Percentiles rank a stretch among this genome's conserved stretches.
These are phyloP conservation scores for Colletotrichum tanaceti DNA, from an alignment of 2,329 filamentous ascomycete species.

Conservation along the genomic window DNA sequence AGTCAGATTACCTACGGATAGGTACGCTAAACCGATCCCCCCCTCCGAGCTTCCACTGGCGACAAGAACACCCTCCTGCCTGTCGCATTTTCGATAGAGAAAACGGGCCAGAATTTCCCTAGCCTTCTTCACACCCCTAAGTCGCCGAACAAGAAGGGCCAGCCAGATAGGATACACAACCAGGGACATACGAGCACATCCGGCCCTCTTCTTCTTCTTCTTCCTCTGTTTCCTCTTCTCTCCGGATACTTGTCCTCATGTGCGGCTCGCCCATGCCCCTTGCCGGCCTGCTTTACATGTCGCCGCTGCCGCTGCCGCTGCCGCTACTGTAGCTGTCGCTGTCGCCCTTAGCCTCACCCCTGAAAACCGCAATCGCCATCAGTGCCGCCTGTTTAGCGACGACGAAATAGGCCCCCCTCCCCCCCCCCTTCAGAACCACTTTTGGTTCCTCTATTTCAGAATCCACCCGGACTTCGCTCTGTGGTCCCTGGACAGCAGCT, in stretches of 20 bases:
- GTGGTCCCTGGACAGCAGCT: slow-evolving; percentile 25
- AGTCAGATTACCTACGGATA: background rate
- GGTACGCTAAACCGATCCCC: background rate
- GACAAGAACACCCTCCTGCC: background rate
- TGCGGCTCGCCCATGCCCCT: slow-evolving; percentile 32
- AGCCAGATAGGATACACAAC: background rate
- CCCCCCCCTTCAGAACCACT: slow-evolving; percentile 34
- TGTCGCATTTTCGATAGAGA: slow-evolving; percentile 19
- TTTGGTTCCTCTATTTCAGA: slow-evolving; percentile 31
- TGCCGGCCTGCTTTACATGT: slow-evolving; percentile 36
- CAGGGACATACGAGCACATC: slow-evolving; percentile 11
- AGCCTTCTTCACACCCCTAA: slow-evolving; percentile 18
- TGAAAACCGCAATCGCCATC: slow-evolving; percentile 38
- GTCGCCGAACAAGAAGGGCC: slow-evolving; percentile 10
- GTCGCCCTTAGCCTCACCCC: slow-evolving; percentile 35
- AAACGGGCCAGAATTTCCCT: slow-evolving; percentile 25
- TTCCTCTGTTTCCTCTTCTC: slow-evolving; percentile 4
- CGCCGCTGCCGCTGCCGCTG: slow-evolving; percentile 27
- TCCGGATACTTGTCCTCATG: slow-evolving; percentile 23
- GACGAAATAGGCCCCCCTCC: slow-evolving; percentile 20
- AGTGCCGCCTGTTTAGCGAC: slow-evolving; percentile 37
- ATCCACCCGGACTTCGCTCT: slow-evolving; percentile 36
- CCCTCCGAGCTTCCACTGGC: slow-evolving; percentile 7
- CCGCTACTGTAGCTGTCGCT: background rate
- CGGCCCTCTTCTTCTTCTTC: background rate